Evolutionary conservation across 2,329 filamentous ascomycete genomes (phyloP), one percentile per base, ranked within the genome.

Genomic region (Pseudogymnoascus sp.): DNA sequence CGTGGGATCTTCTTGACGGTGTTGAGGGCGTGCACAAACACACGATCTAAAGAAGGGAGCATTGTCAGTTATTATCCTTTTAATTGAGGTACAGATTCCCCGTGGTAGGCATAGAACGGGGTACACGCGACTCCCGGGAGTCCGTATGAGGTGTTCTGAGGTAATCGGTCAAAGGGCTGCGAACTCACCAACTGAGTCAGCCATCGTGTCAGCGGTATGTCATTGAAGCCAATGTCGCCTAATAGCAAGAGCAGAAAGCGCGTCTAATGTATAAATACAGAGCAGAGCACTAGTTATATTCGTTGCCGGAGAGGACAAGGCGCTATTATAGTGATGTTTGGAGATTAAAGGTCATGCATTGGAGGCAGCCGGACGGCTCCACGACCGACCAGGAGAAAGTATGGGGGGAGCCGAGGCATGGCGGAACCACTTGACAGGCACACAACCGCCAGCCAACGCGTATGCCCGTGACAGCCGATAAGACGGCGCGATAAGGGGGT

Each of bases 11-110:
- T 95, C 76, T 97, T 97, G 70, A 99, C 93, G 22, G 94, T 97
- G 77, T 96, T 97, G 75, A 99, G 88, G 66, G 94, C 94, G 84
- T 99, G 93, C 74, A 95, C 93, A 75, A 99, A 99, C 72, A 99
- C 94, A 76, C 94, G 89, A 78, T 99, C 94, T 97, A 69, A 43
- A 38, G 53, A 37, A 33, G 25, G 28, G 28, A 53, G 7, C 60
- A 59, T 47, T 41, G 37, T 47, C 20, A 41, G 39, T 14, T 2
- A 7, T 12, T 14, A 11, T 58, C 15, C 15, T 58, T 41, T 20
- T n/a, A 11, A 58, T 33, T 53, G 47, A 33, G 1, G 9, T 1
- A 18, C 5, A 4, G 6, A 18, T 9, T 9, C 11, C 9, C 11
- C n/a, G 28, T 18, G 3, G 28, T 18, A 20, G 4, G 28, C 25